A percentile compares a stretch with the other conserved stretches of the same genome.
Evolutionary conservation across 345 rosid species (phyloP).

Genomic region (Eucalyptus camaldulensis): DNA sequence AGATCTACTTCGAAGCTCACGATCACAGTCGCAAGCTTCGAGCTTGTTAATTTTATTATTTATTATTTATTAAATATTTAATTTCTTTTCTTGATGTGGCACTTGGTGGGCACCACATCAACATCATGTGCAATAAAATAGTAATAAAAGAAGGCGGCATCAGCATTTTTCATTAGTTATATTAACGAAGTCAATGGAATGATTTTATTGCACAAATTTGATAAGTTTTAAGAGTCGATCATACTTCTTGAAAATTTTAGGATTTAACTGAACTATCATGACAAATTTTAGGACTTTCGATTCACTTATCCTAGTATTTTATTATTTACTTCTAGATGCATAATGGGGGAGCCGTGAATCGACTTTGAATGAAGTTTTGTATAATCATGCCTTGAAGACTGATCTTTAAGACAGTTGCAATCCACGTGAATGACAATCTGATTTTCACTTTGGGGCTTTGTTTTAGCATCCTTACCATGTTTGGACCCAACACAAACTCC

Average conservation of each 20-base stretch:
- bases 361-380: not conserved
- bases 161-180: not conserved
- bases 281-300: not conserved
- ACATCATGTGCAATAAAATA: not conserved
- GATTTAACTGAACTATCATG: accelerated
- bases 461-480: not conserved
- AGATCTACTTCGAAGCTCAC: not conserved
- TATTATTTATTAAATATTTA: not conserved
- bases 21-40: not conserved
- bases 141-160: not conserved
- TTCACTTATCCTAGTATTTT: not conserved
- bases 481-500: not conserved
- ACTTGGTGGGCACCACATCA: not conserved
- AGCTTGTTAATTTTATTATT: not conserved
- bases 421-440: not conserved
- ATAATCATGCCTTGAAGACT: not conserved
- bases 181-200: not conserved
- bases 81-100: not conserved
- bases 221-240: not conserved
- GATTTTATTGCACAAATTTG: not conserved
- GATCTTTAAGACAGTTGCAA: not conserved
- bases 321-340: not conserved
- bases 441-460: not conserved
- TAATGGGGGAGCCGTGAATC: not conserved
- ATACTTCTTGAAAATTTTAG: not conserved